Evolutionary conservation across 78 protist species (phyloP), one percentile per base, ranked within the genome.

Genomic region (Anaeramoeba ignava): DNA sequence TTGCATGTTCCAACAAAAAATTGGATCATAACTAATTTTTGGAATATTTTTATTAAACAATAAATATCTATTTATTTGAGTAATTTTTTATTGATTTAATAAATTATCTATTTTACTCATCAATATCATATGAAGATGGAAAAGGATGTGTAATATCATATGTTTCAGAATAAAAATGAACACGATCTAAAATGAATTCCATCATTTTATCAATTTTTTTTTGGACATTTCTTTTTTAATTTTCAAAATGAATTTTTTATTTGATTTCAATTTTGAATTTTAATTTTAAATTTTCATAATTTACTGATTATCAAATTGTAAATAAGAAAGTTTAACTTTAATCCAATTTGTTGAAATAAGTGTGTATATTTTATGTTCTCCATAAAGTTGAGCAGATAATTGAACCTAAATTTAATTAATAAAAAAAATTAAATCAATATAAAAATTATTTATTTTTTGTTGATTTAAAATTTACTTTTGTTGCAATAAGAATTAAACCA

Each of bases 101-200:
- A 54, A 54, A 54, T 27, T 54, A 54, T 27, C 8, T 27, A 17
- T 27, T 54, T 54, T 54, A 54, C 73, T 54, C 73, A 27, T 8
- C 17, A 27, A 54, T 17, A 54, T 8, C 8, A 54, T 17, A 17
- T 27, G 73, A 54, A 54, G 73, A 54, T 27, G 17, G 17, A 54
- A 54, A 54, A 27, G 17, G 17, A 54, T 54, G 73, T 17, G 73
- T 54, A 54, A 54, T 8, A 54, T 54, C 73, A 54, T 27, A 17
- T 54, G 73, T 54, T 54, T 54, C 73, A 17, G 36, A 54, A 54
- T 54, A 54, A 54, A 54, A 54, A 54, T 54, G 73, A 54, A 54
- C 36, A 17, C 73, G 36, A 54, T 54, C 73, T 8, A 54, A 17
- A 27, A 17, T 8, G 73, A 54, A 54, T 27, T 54, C 17, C 8